phyloP scores from a whole-genome alignment of 2,329 filamentous ascomycete genomes.

The Curvularia verruculosa region DNA sequence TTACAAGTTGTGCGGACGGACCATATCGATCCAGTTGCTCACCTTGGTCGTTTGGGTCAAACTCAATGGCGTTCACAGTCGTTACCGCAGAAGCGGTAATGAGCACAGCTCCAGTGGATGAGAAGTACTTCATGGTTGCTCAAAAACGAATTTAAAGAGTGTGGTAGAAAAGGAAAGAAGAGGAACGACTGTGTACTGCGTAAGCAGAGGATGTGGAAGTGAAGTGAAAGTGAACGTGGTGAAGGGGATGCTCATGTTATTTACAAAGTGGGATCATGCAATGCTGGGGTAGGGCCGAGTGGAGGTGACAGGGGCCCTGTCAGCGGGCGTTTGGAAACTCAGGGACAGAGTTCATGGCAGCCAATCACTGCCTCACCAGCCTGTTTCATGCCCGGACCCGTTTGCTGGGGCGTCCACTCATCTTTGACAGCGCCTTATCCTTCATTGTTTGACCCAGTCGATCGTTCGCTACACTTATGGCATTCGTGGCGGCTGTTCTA shows the following conservation, averaged over 20 bases:
- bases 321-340: conserved; percentile 34
- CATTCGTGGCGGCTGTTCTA: neutral
- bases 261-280: conserved; percentile 1
- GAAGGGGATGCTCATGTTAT: conserved; percentile 21
- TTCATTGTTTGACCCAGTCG: conserved; percentile 3
- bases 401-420: conserved; percentile 14
- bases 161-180: conserved; percentile 7
- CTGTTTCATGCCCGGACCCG: conserved; percentile 26
- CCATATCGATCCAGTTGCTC: neutral
- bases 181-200: conserved; percentile 15
- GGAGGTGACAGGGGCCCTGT: conserved; percentile 16
- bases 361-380: conserved; percentile 23
- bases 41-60: conserved; percentile 42
- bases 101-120: conserved; percentile 45
- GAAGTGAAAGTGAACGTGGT: conserved; percentile 21
- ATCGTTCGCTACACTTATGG: neutral
- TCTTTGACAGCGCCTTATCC: conserved; percentile 10
- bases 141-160: conserved; percentile 17
- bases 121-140: conserved; percentile 41
- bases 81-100: conserved; percentile 36
- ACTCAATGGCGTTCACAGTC: conserved; percentile 36
- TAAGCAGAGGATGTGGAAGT: conserved; percentile 28
- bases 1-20: neutral
- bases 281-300: conserved; percentile 24
- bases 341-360: conserved; percentile 15